phyloP scores from a whole-genome alignment of 768 basidiomycete species.

The Tylopilus balloui region DNA sequence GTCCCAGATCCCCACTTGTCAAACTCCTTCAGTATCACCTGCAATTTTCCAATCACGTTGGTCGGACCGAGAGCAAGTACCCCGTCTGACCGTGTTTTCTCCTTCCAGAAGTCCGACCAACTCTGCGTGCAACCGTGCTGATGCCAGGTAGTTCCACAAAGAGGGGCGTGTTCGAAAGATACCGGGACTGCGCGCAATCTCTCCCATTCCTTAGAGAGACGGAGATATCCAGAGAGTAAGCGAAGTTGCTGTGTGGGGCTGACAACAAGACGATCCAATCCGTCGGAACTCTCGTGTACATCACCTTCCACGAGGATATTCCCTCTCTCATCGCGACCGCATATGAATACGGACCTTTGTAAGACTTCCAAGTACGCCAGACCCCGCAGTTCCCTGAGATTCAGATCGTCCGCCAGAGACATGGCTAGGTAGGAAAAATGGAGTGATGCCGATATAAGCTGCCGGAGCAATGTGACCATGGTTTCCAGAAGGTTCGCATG shows the following conservation, averaged over 20 bases:
- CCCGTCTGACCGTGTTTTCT: constrained; percentile 58
- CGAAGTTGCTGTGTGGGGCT: constrained; percentile 58
- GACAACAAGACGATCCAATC: constrained; percentile 47
- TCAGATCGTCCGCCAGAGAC: constrained; percentile 67
- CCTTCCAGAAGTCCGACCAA: constrained; percentile 79
- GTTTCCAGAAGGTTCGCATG: constrained; percentile 58
- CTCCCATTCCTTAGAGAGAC: constrained; percentile 65
- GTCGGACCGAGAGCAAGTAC: constrained; percentile 57
- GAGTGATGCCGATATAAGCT: constrained; percentile 57
- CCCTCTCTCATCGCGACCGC: constrained; percentile 10
- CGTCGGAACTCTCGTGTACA: constrained; percentile 31
- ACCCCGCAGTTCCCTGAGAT: constrained; percentile 55
- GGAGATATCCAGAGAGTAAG: constrained; percentile 65
- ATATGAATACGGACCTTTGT: constrained; percentile 46
- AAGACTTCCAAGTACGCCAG: constrained; percentile 72
- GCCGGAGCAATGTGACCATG: constrained; percentile 53
- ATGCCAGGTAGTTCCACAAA: constrained; percentile 67
- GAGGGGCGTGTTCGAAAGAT: constrained; percentile 58
- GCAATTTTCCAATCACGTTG: constrained; percentile 64
- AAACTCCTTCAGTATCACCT: constrained; percentile 59
- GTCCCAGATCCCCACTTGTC: constrained; percentile 67
- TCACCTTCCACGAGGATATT: constrained; percentile 29
- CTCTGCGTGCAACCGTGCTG: constrained; percentile 67
- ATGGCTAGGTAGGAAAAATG: constrained; percentile 71
- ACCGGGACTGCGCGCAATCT: constrained; percentile 52